phyloP scores from a whole-genome alignment of 2,329 filamentous ascomycete genomes.

The Chaetomiaceae sp. region DNA sequence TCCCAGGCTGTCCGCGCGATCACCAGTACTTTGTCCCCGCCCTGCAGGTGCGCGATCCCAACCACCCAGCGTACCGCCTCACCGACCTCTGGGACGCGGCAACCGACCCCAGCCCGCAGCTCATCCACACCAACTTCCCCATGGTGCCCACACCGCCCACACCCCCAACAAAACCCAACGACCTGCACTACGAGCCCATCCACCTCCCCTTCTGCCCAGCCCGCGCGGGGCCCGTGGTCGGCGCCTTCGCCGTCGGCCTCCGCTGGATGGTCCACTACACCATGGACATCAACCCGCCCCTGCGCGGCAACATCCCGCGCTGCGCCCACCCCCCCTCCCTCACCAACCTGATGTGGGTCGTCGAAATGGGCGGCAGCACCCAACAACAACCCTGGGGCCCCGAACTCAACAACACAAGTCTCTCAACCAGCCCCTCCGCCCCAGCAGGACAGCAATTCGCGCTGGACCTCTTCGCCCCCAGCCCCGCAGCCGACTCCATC shows the following conservation, averaged over 20 bases:
- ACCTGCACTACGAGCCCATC: background rate
- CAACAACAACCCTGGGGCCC: too few species aligned
- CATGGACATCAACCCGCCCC: constrained; percentile 11
- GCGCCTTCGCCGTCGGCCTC: constrained; percentile 10
- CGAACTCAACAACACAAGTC: too few species aligned
- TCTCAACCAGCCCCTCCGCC: too few species aligned
- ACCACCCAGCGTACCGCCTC: background rate
- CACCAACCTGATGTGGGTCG: background rate
- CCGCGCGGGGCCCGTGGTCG: background rate
- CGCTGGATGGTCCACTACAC: background rate
- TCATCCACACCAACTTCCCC: too few species aligned
- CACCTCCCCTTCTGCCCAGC: background rate
- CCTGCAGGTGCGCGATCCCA: background rate
- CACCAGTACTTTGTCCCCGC: background rate
- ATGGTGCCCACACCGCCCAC: background rate
- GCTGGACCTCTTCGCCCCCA: background rate
- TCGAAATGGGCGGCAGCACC: background rate
- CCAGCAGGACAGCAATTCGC: too few species aligned
- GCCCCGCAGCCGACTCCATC: background rate
- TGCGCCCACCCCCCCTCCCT: background rate
- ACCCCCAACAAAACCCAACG: background rate
- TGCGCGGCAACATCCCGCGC: background rate
- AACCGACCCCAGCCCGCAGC: background rate
- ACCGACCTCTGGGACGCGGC: background rate
- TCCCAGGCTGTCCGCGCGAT: background rate